phyloP scores from a whole-genome alignment of 768 basidiomycete genomes.

The Clitopilus hobsonii region DNA sequence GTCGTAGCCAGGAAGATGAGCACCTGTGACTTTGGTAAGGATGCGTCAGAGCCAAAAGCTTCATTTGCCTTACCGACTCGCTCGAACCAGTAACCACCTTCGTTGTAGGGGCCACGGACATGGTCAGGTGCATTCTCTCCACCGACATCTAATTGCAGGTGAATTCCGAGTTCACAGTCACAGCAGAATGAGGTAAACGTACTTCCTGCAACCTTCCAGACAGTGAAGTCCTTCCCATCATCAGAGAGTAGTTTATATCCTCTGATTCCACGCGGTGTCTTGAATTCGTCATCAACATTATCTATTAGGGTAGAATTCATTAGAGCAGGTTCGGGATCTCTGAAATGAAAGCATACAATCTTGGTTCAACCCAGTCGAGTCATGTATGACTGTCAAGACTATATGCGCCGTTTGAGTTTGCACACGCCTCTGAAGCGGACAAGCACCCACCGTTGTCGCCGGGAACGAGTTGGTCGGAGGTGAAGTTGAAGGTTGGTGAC shows the following conservation, averaged over 20 bases:
- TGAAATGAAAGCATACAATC: conserved; percentile 20
- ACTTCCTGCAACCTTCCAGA: conserved; percentile 39
- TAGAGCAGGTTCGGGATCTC: neutral
- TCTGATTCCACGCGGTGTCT: conserved; percentile 64
- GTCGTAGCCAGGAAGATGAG: conserved; percentile 58
- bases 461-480: conserved; percentile 19
- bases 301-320: conserved; percentile 12
- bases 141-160: conserved; percentile 23
- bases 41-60: neutral
- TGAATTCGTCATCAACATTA: conserved; percentile 34
- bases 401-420: neutral
- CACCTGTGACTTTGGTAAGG: conserved; percentile 29
- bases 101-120: conserved; percentile 55
- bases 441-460: conserved; percentile 21
- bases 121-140: conserved; percentile 46
- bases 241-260: conserved; percentile 48
- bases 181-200: conserved; percentile 5
- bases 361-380: conserved; percentile 31
- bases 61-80: conserved; percentile 32
- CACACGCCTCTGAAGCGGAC: neutral
- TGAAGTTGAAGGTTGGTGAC: conserved; percentile 28
- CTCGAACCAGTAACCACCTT: conserved; percentile 53
- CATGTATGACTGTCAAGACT: conserved; percentile 31
- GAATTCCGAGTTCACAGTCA: neutral
- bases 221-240: conserved; percentile 23